Evolutionary conservation across 148 eudicot species (phyloP).

Genomic region (Rhododendron griersonianum): DNA sequence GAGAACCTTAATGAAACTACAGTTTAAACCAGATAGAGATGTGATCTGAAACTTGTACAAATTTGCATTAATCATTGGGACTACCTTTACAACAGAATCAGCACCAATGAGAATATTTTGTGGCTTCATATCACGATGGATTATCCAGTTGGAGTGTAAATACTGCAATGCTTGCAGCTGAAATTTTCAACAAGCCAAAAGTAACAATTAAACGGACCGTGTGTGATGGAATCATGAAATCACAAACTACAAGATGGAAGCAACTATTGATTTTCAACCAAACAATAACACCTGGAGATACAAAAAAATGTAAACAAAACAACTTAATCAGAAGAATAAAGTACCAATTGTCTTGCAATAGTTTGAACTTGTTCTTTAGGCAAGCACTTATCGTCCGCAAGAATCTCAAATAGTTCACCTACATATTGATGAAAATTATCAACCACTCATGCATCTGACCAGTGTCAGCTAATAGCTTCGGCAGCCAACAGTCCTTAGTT

Average conservation of each 20-base stretch:
- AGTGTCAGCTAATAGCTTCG: background rate
- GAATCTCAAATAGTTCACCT: conserved; percentile 97
- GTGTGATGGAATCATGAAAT: background rate
- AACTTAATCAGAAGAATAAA: conserved; percentile 1
- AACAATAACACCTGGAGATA: background rate
- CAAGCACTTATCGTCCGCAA: conserved; percentile 93
- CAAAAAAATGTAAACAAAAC: background rate
- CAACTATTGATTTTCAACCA: background rate
- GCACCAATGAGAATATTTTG: too few relatives aligned
- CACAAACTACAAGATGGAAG: background rate
- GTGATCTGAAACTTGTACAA: too few relatives aligned
- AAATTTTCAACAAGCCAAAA: conserved; percentile 3
- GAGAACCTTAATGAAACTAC: too few relatives aligned
- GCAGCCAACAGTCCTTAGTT: background rate
- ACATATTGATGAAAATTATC: conserved; percentile 13
- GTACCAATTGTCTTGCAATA: conserved; percentile 96
- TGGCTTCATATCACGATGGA: too few relatives aligned
- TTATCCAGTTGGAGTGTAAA: too few relatives aligned
- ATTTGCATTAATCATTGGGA: too few relatives aligned
- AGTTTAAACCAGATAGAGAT: too few relatives aligned
- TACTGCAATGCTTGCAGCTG: background rate
- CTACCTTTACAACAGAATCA: too few relatives aligned
- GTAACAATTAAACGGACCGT: background rate
- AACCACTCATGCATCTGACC: background rate
- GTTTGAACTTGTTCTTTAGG: conserved; percentile 99